Base-by-base conservation (phyloP, 768 basidiomycete species). In the Tylopilus sp. region DNA sequence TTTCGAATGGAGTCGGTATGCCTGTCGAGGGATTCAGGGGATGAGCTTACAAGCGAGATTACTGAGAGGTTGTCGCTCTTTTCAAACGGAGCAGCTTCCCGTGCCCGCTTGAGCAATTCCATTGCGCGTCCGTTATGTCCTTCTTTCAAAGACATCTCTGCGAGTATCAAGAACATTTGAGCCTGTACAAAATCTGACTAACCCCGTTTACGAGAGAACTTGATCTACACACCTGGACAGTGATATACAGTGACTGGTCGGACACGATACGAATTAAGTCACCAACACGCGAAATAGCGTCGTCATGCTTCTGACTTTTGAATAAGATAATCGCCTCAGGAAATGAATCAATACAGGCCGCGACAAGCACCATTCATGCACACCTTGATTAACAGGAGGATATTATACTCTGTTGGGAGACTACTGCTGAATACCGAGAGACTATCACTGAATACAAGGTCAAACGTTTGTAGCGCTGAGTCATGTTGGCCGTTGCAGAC, bases 351-450 rank as follows among this genome's bases (percentile, higher is more conserved):
- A n/a, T 4, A 21, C n/a, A 22, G 14, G 29, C 8, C 14, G 6
- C 11, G 19, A 31, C 13, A 12, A 30, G 12, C 4, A 14, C 31
- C 4, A 44, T 45, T 14, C 3, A 36, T 25, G 8, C 26, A 19
- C 25, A 50, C 60, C 52, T 59, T 62, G 31, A 61, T 29, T 1
- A 62, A 40, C 16, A 62, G 36, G 11, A 62, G 47, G 34, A 59
- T 22, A 8, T 19, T 36, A 16, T 17, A 46, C 17, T 62, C 60
- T 5, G 17, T 13, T 2, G 31, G 3, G 17, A 25, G 19, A 45
- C 29, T 16, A 17, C 25, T 10, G 2, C 8, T 25, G 29, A 62
- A 52, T 3, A 37, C 45, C n/a, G n/a, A n/a, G n/a, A n/a, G 19
- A 45, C 29, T 16, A 17, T 29, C 13, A 3, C 8, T 25, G 29